Conservation (phyloP, 345 rosid species). For the Arabidopsis suecica region DNA sequence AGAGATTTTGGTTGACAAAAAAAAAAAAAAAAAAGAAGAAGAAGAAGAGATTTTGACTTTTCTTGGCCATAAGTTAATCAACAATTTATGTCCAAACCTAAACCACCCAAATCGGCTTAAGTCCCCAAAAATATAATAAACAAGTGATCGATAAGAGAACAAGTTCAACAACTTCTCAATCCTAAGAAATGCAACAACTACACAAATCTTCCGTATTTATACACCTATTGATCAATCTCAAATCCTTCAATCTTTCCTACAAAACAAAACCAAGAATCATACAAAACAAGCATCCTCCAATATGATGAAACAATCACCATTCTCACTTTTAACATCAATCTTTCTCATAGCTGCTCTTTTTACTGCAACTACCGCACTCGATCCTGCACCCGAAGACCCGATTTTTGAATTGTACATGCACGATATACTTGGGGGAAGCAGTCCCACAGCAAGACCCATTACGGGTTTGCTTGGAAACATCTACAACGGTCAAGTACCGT, state of each 20-base stretch:
- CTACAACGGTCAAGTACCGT: slow-evolving; percentile 90
- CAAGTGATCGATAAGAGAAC: background rate
- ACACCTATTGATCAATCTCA: background rate
- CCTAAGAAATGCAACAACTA: slow-evolving; percentile 35
- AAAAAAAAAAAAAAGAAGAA: too few species aligned
- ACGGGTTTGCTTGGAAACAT: slow-evolving; percentile 91
- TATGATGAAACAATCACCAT: slow-evolving; percentile 51
- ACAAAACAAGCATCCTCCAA: slow-evolving; percentile 12
- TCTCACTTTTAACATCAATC: slow-evolving; percentile 38
- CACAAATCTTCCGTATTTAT: slow-evolving; percentile 26
- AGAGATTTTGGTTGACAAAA: background rate
- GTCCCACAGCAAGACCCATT: slow-evolving; percentile 82
- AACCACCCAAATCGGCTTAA: slow-evolving; percentile 15
- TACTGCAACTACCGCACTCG: slow-evolving; percentile 48
- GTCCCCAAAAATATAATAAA: background rate
- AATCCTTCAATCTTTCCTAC: slow-evolving; percentile 10
- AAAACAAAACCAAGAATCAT: slow-evolving; percentile 20
- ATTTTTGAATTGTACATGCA: slow-evolving; percentile 79
- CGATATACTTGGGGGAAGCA: slow-evolving; percentile 87
- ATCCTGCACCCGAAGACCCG: slow-evolving; percentile 52
- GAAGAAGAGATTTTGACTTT: background rate
- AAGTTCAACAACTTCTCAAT: slow-evolving; percentile 39
- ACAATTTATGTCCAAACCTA: slow-evolving; percentile 14
- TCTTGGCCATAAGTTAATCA: slow-evolving; percentile 8
- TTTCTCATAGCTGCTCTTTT: slow-evolving; percentile 47